phyloP scores from a whole-genome alignment of 2,329 filamentous ascomycete genomes.

The Cryphonectria japonica region DNA sequence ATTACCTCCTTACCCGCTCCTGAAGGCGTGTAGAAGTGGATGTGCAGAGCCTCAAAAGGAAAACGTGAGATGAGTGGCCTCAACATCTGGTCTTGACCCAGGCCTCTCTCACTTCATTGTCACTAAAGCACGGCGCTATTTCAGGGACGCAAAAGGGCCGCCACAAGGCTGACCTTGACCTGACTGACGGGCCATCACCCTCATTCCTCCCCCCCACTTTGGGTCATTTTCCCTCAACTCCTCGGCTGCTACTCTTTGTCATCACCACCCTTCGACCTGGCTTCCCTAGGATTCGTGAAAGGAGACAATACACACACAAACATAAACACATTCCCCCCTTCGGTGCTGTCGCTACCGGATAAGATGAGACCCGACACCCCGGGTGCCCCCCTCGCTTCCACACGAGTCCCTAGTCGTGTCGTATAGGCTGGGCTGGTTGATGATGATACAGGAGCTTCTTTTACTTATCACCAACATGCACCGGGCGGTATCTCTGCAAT shows the following conservation, averaged over 20 bases:
- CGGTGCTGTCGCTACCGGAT: neutral
- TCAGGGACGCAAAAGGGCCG: constrained; percentile 14
- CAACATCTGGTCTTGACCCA: neutral
- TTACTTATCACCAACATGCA: neutral
- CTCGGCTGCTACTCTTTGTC: neutral
- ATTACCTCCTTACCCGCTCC: neutral
- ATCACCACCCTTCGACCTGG: neutral
- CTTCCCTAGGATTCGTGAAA: neutral
- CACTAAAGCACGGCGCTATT: constrained; percentile 9
- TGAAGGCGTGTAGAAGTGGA: neutral
- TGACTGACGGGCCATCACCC: neutral
- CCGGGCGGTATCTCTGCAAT: neutral
- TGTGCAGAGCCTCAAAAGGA: neutral
- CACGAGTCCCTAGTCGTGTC: neutral
- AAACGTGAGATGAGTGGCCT: constrained; percentile 1
- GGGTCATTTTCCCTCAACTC: neutral
- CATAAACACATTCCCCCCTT: neutral
- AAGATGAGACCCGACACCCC: neutral
- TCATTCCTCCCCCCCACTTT: neutral
- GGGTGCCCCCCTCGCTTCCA: neutral
- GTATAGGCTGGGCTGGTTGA: neutral
- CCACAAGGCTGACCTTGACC: constrained; percentile 10
- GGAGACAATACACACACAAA: neutral
- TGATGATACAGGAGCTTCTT: constrained; percentile 1
- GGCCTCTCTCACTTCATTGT: constrained; percentile 4